These are phyloP conservation scores for Cladosporium sp. DNA, from an alignment of 2,329 filamentous ascomycete genomes.

Conservation along the genomic window DNA sequence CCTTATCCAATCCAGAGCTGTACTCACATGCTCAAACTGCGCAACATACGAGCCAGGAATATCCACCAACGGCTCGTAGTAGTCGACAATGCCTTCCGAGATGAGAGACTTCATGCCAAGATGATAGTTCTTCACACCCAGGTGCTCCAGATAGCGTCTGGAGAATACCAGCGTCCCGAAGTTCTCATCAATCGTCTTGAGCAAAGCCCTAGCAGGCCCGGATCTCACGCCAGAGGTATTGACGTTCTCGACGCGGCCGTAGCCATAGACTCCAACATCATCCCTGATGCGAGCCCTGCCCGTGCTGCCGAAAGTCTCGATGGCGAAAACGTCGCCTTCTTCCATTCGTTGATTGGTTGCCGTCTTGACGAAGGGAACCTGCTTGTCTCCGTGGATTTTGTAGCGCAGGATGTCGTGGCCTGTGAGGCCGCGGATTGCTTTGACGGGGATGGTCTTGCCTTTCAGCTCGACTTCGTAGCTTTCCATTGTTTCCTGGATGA, in stretches of 20 bases:
- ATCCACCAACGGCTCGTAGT: slow-evolving; percentile 84
- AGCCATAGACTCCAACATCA: slow-evolving; percentile 87
- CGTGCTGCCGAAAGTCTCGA: slow-evolving; percentile 93
- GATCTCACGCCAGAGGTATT: slow-evolving; percentile 68
- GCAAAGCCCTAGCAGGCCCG: slow-evolving; percentile 76
- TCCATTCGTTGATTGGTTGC: slow-evolving; percentile 98
- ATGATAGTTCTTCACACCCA: slow-evolving; percentile 94
- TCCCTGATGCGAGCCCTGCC: slow-evolving; percentile 84
- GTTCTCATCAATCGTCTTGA: slow-evolving; percentile 92
- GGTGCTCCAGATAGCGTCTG: slow-evolving; percentile 80
- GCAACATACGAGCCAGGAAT: slow-evolving; percentile 93
- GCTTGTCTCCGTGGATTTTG: slow-evolving; percentile 89
- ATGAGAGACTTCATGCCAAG: slow-evolving; percentile 87
- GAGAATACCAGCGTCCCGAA: slow-evolving; percentile 92
- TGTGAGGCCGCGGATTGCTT: slow-evolving; percentile 81
- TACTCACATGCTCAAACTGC: slow-evolving; percentile 86
- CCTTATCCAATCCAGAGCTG: not conserved
- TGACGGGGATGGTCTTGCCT: slow-evolving; percentile 73
- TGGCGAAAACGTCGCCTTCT: slow-evolving; percentile 91
- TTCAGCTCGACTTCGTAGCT: slow-evolving; percentile 84
- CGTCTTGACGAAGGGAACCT: slow-evolving; percentile 74
- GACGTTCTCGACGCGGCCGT: slow-evolving; percentile 69
- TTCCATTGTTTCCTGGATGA: slow-evolving; percentile 90
- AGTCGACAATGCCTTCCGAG: slow-evolving; percentile 76
- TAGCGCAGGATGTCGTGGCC: slow-evolving; percentile 88